Conservation (phyloP, 805 yeast genomes). For the Lachancea nothofagi region DNA sequence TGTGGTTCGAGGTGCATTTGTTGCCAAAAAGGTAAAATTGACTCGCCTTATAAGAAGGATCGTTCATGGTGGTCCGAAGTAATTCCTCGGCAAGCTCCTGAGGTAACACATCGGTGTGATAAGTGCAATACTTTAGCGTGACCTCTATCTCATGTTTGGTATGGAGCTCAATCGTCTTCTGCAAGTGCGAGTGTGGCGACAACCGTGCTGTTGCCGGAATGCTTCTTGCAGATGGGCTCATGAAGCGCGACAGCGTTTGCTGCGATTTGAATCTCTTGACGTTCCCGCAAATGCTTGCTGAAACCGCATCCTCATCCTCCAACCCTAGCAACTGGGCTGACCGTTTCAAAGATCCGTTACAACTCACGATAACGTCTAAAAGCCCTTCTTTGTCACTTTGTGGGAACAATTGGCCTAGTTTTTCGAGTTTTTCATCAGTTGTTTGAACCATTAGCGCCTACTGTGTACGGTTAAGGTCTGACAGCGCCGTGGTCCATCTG, state of each 20-base stretch:
- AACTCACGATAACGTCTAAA: constrained; percentile 47
- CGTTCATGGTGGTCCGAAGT: constrained; percentile 39
- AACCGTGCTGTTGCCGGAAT: constrained; percentile 8
- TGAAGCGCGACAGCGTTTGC: constrained; percentile 3
- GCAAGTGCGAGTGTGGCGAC: constrained; percentile 14
- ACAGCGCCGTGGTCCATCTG: too few species aligned
- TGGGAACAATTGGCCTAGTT: constrained; percentile 39
- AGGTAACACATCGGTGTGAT: constrained; percentile 50
- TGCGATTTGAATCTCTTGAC: constrained; percentile 11
- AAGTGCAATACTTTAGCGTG: constrained; percentile 46
- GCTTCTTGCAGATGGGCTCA: constrained; percentile 5
- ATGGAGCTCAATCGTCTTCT: constrained; percentile 36
- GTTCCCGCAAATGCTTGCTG: constrained; percentile 8
- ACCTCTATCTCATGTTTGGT: constrained; percentile 47
- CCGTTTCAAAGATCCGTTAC: constrained; percentile 46
- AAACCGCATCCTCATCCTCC: not conserved
- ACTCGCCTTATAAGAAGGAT: constrained; percentile 37
- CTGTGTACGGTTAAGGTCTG: too few species aligned
- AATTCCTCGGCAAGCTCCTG: constrained; percentile 42
- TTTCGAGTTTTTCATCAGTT: constrained; percentile 38
- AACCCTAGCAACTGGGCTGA: constrained; percentile 38
- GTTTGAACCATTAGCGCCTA: constrained; percentile 11
- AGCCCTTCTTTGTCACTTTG: constrained; percentile 37
- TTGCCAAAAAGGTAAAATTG: constrained; percentile 61
- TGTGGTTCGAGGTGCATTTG: constrained; percentile 54